A percentile compares a stretch with the other conserved stretches of the same genome.
These are phyloP conservation scores for Wickerhamomyces kurtzmanii DNA, from an alignment of 805 yeast genomes.

Conservation along the genomic window DNA sequence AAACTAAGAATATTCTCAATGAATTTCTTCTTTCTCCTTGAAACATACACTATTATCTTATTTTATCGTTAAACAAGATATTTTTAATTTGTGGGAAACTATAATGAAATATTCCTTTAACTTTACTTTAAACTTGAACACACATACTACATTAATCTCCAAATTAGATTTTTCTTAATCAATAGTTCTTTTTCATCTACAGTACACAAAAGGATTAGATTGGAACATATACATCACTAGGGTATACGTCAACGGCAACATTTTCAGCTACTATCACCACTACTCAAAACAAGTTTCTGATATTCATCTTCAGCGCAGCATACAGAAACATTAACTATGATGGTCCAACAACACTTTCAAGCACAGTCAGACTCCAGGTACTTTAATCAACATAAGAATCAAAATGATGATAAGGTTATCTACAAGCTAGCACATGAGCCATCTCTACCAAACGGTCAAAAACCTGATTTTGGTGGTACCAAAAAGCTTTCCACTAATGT, in stretches of 20 bases:
- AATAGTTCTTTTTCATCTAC: background rate
- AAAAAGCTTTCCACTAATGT: background rate
- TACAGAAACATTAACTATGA: background rate
- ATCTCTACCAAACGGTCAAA: constrained; percentile 8
- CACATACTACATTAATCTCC: no score
- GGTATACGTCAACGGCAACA: background rate
- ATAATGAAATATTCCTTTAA: no score
- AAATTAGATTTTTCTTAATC: no score
- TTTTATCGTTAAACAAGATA: no score
- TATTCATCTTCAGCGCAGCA: no score
- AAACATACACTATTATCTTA: no score
- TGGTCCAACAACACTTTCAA: constrained; percentile 1
- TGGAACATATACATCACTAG: background rate
- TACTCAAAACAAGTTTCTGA: background rate
- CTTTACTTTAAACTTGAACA: no score
- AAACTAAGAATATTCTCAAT: no score
- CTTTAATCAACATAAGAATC: constrained; percentile 5
- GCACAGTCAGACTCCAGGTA: constrained; percentile 3
- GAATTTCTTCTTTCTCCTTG: no score
- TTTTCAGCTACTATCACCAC: background rate
- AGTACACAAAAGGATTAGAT: background rate
- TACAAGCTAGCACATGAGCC: constrained; percentile 3
- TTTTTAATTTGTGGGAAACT: no score
- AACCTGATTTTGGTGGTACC: constrained; percentile 10
- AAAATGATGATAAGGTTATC: no score